Evolutionary conservation across 2,329 filamentous ascomycete species (phyloP).

Genomic region (Penicillium brevicompactum): DNA sequence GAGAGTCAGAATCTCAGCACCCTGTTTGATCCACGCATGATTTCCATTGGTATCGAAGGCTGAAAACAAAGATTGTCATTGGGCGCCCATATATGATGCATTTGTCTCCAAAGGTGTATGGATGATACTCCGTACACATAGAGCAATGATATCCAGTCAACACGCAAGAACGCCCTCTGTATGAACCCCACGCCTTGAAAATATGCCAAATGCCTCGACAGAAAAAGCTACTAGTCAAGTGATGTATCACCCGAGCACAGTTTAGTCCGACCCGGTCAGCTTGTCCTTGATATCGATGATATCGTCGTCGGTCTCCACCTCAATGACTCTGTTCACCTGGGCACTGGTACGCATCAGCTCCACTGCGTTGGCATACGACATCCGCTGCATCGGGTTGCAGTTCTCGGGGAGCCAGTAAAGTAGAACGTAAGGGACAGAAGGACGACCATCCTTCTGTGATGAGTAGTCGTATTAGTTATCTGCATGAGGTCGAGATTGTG

Average conservation of each 20-base stretch:
- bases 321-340: slow-evolving; percentile 84
- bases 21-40: not conserved
- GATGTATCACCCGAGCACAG: not conserved
- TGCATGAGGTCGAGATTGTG: not conserved
- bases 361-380: slow-evolving; percentile 95
- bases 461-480: not conserved
- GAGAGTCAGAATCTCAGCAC: not conserved
- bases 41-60: not conserved
- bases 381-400: slow-evolving; percentile 81
- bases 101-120: not conserved
- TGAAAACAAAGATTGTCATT: slow-evolving; percentile 1
- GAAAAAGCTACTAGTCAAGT: not conserved
- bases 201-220: slow-evolving; percentile 1
- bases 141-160: slow-evolving; percentile 4
- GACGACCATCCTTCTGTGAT: slow-evolving; percentile 72
- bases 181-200: slow-evolving; percentile 1
- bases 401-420: slow-evolving; percentile 93
- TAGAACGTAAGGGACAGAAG: slow-evolving; percentile 90
- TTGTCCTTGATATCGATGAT: slow-evolving; percentile 77
- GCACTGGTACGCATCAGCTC: slow-evolving; percentile 93
- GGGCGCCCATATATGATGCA: not conserved
- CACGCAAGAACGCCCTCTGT: slow-evolving; percentile 3
- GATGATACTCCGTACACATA: not conserved
- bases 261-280: slow-evolving; percentile 44
- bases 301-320: slow-evolving; percentile 79